Evolutionary conservation across 495 filamentous ascomycete species (phyloP).

Genomic region (Trichocladium antarcticum): DNA sequence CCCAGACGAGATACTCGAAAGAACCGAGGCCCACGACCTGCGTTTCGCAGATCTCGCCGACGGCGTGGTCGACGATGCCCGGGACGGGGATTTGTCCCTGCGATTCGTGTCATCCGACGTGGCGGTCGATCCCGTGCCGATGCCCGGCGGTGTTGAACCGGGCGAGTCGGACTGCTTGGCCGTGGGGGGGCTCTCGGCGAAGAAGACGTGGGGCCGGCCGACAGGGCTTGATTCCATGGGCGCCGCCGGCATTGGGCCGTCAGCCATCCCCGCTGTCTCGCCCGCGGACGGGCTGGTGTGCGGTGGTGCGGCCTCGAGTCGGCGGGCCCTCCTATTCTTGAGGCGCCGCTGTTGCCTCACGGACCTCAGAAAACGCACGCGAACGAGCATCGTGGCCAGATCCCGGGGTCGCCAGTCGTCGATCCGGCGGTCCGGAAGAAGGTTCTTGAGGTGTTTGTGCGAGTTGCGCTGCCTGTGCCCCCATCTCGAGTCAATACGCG

Average conservation of each 20-base stretch:
- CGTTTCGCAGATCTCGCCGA: constrained; percentile 26
- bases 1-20: constrained; percentile 28
- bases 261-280: not conserved
- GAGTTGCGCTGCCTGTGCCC: constrained; percentile 25
- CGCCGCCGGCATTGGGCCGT: not conserved
- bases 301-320: constrained; percentile 6
- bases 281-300: not conserved
- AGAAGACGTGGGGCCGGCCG: constrained; percentile 3
- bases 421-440: constrained; percentile 27
- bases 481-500: constrained; percentile 4
- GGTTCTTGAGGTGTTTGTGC: constrained; percentile 25
- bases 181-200: constrained; percentile 3
- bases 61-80: constrained; percentile 16
- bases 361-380: constrained; percentile 25
- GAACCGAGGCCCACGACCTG: constrained; percentile 26
- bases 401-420: constrained; percentile 28
- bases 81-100: constrained; percentile 19
- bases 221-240: not conserved
- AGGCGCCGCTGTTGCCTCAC: constrained; percentile 20
- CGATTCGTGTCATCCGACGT: constrained; percentile 14
- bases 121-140: constrained; percentile 12
- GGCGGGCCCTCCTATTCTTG: constrained; percentile 13
- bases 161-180: constrained; percentile 16
- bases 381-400: constrained; percentile 21
- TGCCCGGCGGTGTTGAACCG: constrained; percentile 15